These are phyloP conservation scores for Globisporangium carolinianum DNA, from an alignment of 352 stramenopile species.

Conservation along the genomic window DNA sequence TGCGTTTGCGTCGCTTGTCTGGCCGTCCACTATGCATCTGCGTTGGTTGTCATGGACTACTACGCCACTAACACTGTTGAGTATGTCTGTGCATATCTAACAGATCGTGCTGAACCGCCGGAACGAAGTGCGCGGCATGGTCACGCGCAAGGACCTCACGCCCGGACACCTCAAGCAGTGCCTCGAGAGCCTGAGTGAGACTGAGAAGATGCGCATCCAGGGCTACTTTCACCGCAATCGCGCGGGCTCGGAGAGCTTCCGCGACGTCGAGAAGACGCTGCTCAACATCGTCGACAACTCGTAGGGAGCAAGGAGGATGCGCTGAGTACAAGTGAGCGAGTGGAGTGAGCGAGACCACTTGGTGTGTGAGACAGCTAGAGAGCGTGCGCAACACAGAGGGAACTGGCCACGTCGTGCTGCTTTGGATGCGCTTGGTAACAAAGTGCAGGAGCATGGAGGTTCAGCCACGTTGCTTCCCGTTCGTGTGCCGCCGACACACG, in stretches of 20 bases:
- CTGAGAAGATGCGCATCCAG: constrained; percentile 76
- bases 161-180: constrained; percentile 77
- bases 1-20: constrained; percentile 12
- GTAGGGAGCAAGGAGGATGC: too few species aligned
- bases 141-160: constrained; percentile 85
- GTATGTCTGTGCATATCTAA: constrained; percentile 1
- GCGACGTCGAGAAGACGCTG: constrained; percentile 79
- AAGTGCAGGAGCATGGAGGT: too few species aligned
- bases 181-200: constrained; percentile 68
- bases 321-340: neutral
- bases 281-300: constrained; percentile 83
- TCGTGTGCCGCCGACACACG: too few species aligned
- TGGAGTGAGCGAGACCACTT: neutral
- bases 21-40: neutral
- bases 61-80: neutral
- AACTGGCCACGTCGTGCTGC: neutral
- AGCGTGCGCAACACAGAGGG: neutral
- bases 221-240: constrained; percentile 79
- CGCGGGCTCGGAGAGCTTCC: constrained; percentile 59
- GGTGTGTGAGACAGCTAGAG: neutral
- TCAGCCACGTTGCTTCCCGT: too few species aligned
- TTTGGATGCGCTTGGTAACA: too few species aligned
- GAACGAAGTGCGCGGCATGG: constrained; percentile 86
- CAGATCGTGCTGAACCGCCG: constrained; percentile 84
- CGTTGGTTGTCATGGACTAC: neutral